These are phyloP conservation scores for Phytophthora europaea DNA, from an alignment of 352 stramenopile genomes.

Conservation along the genomic window DNA sequence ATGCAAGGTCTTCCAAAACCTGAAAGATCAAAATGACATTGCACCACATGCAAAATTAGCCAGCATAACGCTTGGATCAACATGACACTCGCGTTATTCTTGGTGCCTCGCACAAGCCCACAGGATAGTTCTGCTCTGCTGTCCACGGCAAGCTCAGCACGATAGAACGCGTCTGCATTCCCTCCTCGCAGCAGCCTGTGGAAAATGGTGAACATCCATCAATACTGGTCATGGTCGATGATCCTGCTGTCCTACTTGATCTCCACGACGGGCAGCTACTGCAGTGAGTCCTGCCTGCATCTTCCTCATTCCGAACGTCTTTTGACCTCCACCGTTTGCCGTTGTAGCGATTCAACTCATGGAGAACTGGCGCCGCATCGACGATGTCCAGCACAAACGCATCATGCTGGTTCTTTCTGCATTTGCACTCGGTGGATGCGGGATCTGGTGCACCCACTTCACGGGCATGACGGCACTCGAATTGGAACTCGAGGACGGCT, in stretches of 20 bases:
- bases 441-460: constrained; percentile 79
- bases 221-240: constrained; percentile 58
- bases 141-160: not conserved
- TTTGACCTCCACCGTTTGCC: not conserved
- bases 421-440: constrained; percentile 57
- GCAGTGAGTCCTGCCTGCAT: constrained; percentile 45
- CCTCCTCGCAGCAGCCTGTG: not conserved
- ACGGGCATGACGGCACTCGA: constrained; percentile 69
- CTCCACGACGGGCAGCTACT: constrained; percentile 72
- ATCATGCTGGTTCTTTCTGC: constrained; percentile 51
- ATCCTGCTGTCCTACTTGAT: constrained; percentile 66
- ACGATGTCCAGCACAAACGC: constrained; percentile 39
- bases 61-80: not conserved
- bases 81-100: not conserved
- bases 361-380: constrained; percentile 65
- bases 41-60: not conserved
- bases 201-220: constrained; percentile 36
- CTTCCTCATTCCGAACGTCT: not conserved
- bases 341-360: constrained; percentile 73
- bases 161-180: not conserved
- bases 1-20: no score
- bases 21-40: not conserved
- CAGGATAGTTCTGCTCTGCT: no score
- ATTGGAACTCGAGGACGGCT: constrained; percentile 44
- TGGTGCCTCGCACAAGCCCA: not conserved